A percentile compares a stretch with the other conserved stretches of the same genome.
Evolutionary conservation across 2,329 filamentous ascomycete species (phyloP).

Genomic region (Zymoseptoria tritici): DNA sequence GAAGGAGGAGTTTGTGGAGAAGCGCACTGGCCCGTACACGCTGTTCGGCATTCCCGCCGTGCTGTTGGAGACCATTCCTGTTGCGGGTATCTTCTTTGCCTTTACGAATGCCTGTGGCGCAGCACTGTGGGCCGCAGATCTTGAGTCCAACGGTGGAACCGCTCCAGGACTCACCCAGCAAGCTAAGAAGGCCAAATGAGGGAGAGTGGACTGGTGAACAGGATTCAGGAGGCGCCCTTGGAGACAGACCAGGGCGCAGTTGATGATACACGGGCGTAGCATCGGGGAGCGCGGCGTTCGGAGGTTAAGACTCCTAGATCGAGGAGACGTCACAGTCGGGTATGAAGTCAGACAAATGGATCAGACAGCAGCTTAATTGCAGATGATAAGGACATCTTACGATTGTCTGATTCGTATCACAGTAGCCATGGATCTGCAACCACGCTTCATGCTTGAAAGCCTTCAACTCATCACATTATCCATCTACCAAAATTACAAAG

Average conservation of each 20-base stretch:
- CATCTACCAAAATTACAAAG: constrained; percentile 32
- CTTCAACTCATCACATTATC: not conserved
- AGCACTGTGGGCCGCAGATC: constrained; percentile 79
- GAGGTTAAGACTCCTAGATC: too few species aligned
- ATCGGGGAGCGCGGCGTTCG: too few species aligned
- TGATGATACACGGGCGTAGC: too few species aligned
- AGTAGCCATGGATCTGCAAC: too few species aligned
- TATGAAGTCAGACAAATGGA: too few species aligned
- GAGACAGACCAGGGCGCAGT: too few species aligned
- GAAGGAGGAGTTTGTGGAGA: constrained; percentile 60
- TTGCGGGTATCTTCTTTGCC: constrained; percentile 74
- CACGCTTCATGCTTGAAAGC: too few species aligned
- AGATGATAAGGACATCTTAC: too few species aligned
- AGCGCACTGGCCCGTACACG: constrained; percentile 69
- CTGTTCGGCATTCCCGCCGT: constrained; percentile 73
- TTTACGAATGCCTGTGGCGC: constrained; percentile 92
- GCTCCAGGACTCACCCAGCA: constrained; percentile 28
- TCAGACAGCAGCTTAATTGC: too few species aligned
- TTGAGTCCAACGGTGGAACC: constrained; percentile 28
- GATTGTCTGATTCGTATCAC: too few species aligned
- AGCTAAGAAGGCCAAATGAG: constrained; percentile 19
- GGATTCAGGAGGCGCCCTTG: too few species aligned
- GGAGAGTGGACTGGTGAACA: not conserved
- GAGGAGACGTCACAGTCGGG: too few species aligned
- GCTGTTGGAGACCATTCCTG: constrained; percentile 73